phyloP scores from a whole-genome alignment of 2,329 filamentous ascomycete species.

The Scedosporium dehoogii region DNA sequence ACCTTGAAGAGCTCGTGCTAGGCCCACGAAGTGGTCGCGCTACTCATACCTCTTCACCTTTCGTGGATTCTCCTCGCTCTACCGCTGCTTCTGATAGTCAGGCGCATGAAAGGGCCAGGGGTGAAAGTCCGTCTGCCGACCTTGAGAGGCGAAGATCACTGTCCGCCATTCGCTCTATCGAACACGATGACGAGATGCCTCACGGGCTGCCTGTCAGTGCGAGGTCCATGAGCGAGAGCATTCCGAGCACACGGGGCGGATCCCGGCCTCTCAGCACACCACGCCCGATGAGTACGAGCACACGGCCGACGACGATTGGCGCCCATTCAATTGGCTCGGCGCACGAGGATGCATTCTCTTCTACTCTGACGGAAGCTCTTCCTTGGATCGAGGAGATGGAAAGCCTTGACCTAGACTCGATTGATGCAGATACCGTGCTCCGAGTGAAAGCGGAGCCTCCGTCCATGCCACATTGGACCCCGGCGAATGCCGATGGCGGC shows the following conservation, averaged over 20 bases:
- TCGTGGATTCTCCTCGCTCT: background rate
- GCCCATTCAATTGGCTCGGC: background rate
- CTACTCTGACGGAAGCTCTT: background rate
- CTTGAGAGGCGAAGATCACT: background rate
- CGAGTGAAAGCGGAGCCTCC: constrained; percentile 39
- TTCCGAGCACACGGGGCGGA: background rate
- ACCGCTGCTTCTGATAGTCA: background rate
- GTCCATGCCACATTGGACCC: constrained; percentile 40
- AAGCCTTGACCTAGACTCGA: constrained; percentile 28
- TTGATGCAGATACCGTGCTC: constrained; percentile 28
- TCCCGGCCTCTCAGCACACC: background rate
- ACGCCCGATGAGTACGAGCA: background rate
- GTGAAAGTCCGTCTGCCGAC: background rate
- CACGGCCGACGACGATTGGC: too few relatives aligned
- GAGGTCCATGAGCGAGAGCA: background rate
- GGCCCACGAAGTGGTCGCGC: background rate
- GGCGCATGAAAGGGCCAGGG: background rate
- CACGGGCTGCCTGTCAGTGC: background rate
- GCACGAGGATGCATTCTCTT: background rate
- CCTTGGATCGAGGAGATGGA: constrained; percentile 20
- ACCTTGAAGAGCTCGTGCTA: background rate
- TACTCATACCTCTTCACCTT: background rate
- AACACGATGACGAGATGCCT: background rate
- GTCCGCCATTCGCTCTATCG: background rate
- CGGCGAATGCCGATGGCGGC: constrained; percentile 28